phyloP scores from a whole-genome alignment of 345 rosid genomes.

The Carallia brachiata region DNA sequence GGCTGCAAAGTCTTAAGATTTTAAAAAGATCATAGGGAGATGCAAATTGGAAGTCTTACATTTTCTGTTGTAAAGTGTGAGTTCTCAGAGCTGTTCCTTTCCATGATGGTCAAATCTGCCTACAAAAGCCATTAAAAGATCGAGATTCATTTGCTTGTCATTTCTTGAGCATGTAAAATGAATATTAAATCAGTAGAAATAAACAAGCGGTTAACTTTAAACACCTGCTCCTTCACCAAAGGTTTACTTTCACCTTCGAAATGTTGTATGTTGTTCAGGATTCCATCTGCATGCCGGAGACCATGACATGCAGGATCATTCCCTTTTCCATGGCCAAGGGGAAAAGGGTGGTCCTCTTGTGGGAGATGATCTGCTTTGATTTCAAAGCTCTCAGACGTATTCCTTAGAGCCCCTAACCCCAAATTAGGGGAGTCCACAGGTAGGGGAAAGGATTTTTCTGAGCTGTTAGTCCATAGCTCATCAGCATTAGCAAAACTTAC shows the following conservation, averaged over 20 bases:
- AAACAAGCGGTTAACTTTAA: background rate
- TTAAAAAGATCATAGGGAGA: background rate
- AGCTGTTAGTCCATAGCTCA: conserved; percentile 68
- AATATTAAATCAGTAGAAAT: background rate
- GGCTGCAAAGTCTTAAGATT: background rate
- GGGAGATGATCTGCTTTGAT: conserved; percentile 48
- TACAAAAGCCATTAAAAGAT: conserved; percentile 21
- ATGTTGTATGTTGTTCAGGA: conserved; percentile 31
- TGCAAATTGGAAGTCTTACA: conserved; percentile 11
- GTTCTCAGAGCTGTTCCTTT: conserved; percentile 23
- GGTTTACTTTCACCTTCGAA: conserved; percentile 32
- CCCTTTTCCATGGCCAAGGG: conserved; percentile 37
- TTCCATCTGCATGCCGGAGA: conserved; percentile 27
- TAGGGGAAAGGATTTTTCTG: conserved; percentile 50
- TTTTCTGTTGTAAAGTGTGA: conserved; percentile 29
- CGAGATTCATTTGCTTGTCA: background rate
- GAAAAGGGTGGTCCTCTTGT: conserved; percentile 45
- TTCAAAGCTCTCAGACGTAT: conserved; percentile 34
- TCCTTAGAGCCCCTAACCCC: conserved; percentile 42
- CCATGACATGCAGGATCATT: conserved; percentile 41
- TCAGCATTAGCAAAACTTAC: conserved; percentile 61
- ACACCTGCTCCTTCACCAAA: conserved; percentile 53
- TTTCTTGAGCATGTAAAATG: conserved; percentile 10
- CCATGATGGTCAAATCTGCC: conserved; percentile 26
- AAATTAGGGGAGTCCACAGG: conserved; percentile 46